Evolutionary conservation across 306 rosid species (phyloP).

Genomic region (Sicyos edulis): DNA sequence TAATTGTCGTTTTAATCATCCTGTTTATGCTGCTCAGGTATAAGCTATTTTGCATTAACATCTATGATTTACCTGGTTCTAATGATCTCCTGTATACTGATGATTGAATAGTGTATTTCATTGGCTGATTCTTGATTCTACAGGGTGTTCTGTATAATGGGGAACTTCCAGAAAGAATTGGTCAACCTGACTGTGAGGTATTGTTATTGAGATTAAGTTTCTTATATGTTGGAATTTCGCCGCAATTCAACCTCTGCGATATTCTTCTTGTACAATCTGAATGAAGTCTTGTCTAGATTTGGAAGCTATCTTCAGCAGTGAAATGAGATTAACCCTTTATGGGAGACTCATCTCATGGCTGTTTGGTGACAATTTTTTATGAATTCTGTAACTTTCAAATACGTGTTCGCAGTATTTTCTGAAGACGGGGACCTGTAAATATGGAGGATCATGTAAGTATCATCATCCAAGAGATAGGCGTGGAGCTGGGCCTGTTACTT

Average conservation of each 20-base stretch:
- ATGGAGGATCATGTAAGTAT: constrained; percentile 90
- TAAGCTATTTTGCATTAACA: constrained; percentile 16
- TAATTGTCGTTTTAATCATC: constrained; percentile 82
- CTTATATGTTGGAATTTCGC: not conserved
- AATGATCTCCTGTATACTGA: not conserved
- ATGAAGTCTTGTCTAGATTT: not conserved
- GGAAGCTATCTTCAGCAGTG: not conserved
- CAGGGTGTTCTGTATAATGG: constrained; percentile 59
- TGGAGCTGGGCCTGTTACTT: constrained; percentile 80
- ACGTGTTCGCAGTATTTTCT: constrained; percentile 70
- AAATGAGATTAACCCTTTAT: constrained; percentile 8
- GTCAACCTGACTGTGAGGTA: constrained; percentile 98
- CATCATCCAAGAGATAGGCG: constrained; percentile 95
- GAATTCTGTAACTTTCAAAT: constrained; percentile 20
- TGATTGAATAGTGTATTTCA: constrained; percentile 15
- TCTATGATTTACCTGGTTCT: constrained; percentile 11
- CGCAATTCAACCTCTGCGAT: not conserved
- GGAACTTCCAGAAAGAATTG: constrained; percentile 85
- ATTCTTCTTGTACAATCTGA: not conserved
- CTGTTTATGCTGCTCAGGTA: constrained; percentile 61
- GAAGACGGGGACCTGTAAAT: constrained; percentile 97
- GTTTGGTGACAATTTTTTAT: constrained; percentile 4
- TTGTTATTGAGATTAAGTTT: not conserved
- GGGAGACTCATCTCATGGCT: not conserved
- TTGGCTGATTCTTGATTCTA: constrained; percentile 30